These are phyloP conservation scores for Boletus barrowsii DNA, from an alignment of 768 basidiomycete genomes.

Conservation along the genomic window DNA sequence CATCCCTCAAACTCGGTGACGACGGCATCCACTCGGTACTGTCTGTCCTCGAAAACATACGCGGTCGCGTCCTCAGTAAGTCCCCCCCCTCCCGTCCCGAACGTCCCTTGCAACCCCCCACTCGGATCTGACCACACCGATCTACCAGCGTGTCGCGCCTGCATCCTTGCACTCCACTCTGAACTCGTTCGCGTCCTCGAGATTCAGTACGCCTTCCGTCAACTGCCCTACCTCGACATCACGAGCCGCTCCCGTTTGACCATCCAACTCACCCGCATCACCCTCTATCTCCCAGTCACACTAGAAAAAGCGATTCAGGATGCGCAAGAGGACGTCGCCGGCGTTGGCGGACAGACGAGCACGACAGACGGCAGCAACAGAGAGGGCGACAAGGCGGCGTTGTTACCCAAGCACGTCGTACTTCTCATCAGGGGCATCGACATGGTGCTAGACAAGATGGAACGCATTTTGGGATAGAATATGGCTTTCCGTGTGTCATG, in stretches of 20 bases:
- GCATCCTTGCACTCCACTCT: conserved; percentile 67
- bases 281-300: conserved; percentile 68
- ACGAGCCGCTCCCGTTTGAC: conserved; percentile 72
- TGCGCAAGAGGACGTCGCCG: conserved; percentile 11
- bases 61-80: conserved; percentile 71
- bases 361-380: conserved; percentile 9
- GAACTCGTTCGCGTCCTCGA: conserved; percentile 79
- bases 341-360: conserved; percentile 1
- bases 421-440: conserved; percentile 62
- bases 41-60: conserved; percentile 61
- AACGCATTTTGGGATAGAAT: conserved; percentile 41
- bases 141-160: conserved; percentile 65
- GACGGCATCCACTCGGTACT: conserved; percentile 80
- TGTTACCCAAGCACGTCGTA: conserved; percentile 59
- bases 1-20: conserved; percentile 70
- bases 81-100: neutral
- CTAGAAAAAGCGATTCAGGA: conserved; percentile 67
- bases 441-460: conserved; percentile 63
- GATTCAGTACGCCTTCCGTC: conserved; percentile 71
- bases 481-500: neutral
- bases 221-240: conserved; percentile 75
- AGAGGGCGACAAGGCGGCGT: conserved; percentile 22
- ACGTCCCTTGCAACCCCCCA: too few relatives aligned
- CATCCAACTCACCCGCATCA: conserved; percentile 74
- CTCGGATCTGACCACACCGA: neutral